These are phyloP conservation scores for Coemansia sp. DNA, from an alignment of 192 early-diverging fungal species.

Conservation along the genomic window DNA sequence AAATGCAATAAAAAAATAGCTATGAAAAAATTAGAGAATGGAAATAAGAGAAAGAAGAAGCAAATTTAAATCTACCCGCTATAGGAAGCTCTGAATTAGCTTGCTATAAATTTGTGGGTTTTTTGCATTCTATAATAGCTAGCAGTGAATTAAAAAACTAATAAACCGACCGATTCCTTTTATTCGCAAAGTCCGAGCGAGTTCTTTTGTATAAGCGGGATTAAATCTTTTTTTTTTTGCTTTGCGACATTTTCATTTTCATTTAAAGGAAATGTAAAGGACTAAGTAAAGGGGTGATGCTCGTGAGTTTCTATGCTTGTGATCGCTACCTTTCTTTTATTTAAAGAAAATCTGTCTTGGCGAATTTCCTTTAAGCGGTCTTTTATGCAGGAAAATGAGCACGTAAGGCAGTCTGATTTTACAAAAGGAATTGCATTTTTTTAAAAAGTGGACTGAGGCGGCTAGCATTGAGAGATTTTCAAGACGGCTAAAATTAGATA, in stretches of 20 bases:
- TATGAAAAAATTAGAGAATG: background rate
- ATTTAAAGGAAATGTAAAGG: background rate
- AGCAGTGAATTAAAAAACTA: background rate
- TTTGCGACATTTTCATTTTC: background rate
- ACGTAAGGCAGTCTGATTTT: background rate
- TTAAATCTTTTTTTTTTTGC: background rate
- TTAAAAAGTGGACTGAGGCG: background rate
- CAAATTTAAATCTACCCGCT: background rate
- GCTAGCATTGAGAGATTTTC: background rate
- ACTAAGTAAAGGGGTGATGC: background rate
- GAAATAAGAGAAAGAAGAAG: background rate
- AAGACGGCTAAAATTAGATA: background rate
- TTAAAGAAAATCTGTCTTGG: background rate
- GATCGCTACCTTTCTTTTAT: background rate
- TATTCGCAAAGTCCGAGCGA: background rate
- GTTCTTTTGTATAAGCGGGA: background rate
- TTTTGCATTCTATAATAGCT: background rate
- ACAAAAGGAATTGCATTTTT: background rate
- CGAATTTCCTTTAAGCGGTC: background rate
- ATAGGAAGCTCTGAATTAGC: background rate
- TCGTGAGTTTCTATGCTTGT: background rate
- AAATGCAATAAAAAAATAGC: background rate
- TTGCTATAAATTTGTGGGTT: background rate
- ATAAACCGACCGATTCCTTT: background rate
- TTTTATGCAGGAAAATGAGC: background rate